Conservation (phyloP, 2,329 filamentous ascomycete genomes). For the Nannizzia gypsea region DNA sequence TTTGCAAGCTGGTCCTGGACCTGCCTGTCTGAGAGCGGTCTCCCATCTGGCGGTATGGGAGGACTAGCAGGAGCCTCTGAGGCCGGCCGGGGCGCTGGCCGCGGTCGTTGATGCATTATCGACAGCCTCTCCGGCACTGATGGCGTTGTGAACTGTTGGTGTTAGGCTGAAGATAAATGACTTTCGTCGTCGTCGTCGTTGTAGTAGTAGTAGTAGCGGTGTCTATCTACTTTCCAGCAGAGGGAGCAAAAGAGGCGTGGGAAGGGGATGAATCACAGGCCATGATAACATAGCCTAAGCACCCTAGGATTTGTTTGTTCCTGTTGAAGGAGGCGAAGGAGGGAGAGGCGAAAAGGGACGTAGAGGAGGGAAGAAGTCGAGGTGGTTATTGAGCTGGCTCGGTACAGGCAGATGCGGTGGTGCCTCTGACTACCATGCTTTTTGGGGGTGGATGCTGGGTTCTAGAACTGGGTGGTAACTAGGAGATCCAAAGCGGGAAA, state of each 20-base stretch:
- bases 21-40: background rate
- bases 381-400: background rate
- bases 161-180: constrained; percentile 12
- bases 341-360: constrained; percentile 1
- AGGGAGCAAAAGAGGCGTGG: constrained; percentile 22
- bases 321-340: background rate
- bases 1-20: constrained; percentile 58
- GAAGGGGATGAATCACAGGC: constrained; percentile 21
- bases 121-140: background rate
- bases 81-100: constrained; percentile 40
- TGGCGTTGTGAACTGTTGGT: background rate
- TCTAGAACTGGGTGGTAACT: background rate
- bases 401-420: background rate
- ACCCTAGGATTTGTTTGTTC: background rate
- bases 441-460: background rate
- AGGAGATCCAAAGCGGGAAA: background rate
- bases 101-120: constrained; percentile 79
- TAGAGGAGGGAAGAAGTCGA: background rate
- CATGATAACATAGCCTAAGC: constrained; percentile 27
- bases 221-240: constrained; percentile 23
- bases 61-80: background rate
- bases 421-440: background rate
- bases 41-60: background rate
- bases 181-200: too few species aligned
- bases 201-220: constrained; percentile 8